Base-by-base conservation (phyloP, 192 early-diverging fungal species). In the Backusella tuberculispora region DNA sequence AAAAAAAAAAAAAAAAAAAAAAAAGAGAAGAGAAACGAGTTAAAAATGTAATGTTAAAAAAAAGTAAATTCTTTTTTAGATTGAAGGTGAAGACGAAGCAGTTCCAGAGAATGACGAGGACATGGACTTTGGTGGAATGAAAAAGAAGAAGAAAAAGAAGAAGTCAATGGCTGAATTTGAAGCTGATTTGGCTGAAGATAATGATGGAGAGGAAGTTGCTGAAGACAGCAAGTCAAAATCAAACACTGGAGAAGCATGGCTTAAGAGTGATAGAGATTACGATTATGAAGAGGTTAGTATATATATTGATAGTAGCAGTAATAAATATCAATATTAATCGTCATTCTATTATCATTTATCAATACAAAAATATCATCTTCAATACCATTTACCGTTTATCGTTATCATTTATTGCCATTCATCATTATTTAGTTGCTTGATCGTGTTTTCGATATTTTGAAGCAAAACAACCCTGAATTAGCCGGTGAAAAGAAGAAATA, bases 381-480 rank as follows among this genome's bases (percentile, higher is more conserved):
- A 34, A 34, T 34, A 34, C 29, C 29, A 34, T 34, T 34, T 34
- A 34, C 29, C 29, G 2, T 34, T 34, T 34, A 34, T 34, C 29
- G 29, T 34, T 34, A 34, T 34, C 29, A 34, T 34, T 34, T 70
- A 21, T 67, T 24, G 44, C 26, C 53, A 10, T 46, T 5, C 10
- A 14, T 46, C 45, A 3, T 26, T 60, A 19, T 24, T 41, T 72
- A 97, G 89, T 92, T 98, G 17, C 84, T 99, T 47, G 84, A 86
- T 24, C 92, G 98, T 72, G 93, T 98, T 46, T 99, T 95, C 85
- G 89, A 90, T 77, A 92, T 95, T 34, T 88, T 98, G 72, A 92
- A 90, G 50, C 90, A 95, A 76, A 98, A 96, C 84, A 97, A 99
- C 87, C 93, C 95, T 21, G 96, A 97, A 63, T 86, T 97, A 53